A percentile compares a stretch with the other conserved stretches of the same genome.
Evolutionary conservation across 768 basidiomycete genomes (phyloP).

Genomic region (Psilocybe cyanescens): DNA sequence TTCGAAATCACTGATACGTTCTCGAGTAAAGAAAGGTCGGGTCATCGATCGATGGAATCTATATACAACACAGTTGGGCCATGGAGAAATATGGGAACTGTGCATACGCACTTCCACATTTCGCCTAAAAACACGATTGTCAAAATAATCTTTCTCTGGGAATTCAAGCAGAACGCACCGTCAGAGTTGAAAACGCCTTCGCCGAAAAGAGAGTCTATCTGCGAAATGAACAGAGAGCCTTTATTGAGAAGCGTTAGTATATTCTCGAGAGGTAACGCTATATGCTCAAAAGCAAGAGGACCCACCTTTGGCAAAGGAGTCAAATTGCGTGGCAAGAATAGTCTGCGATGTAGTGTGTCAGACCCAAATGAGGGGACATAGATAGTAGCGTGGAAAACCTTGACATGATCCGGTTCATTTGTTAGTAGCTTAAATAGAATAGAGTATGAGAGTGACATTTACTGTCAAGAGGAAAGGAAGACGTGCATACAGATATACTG

Average conservation of each 20-base stretch:
- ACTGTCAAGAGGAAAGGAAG: not conserved
- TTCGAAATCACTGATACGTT: slow-evolving; percentile 64
- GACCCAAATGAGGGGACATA: slow-evolving; percentile 26
- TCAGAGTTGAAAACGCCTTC: slow-evolving; percentile 64
- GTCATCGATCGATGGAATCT: slow-evolving; percentile 70
- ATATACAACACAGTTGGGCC: not conserved
- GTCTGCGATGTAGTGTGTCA: slow-evolving; percentile 32
- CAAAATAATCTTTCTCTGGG: not conserved
- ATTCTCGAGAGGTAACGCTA: too few species aligned
- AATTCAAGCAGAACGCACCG: slow-evolving; percentile 34
- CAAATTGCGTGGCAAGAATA: slow-evolving; percentile 55
- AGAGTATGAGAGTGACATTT: not conserved
- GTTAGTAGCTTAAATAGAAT: not conserved
- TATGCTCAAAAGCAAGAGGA: not conserved
- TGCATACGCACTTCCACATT: slow-evolving; percentile 61
- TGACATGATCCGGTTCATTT: slow-evolving; percentile 51
- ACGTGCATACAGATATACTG: slow-evolving; percentile 10
- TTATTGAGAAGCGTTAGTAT: not conserved
- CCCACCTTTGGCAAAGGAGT: slow-evolving; percentile 49
- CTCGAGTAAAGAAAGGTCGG: slow-evolving; percentile 70
- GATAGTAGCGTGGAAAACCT: slow-evolving; percentile 26
- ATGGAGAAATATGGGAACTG: not conserved
- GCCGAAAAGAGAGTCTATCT: slow-evolving; percentile 46
- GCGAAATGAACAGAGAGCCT: slow-evolving; percentile 28
- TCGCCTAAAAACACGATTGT: slow-evolving; percentile 43